These are phyloP conservation scores for Cladosporium halotolerans DNA, from an alignment of 2,329 filamentous ascomycete genomes.

Conservation along the genomic window DNA sequence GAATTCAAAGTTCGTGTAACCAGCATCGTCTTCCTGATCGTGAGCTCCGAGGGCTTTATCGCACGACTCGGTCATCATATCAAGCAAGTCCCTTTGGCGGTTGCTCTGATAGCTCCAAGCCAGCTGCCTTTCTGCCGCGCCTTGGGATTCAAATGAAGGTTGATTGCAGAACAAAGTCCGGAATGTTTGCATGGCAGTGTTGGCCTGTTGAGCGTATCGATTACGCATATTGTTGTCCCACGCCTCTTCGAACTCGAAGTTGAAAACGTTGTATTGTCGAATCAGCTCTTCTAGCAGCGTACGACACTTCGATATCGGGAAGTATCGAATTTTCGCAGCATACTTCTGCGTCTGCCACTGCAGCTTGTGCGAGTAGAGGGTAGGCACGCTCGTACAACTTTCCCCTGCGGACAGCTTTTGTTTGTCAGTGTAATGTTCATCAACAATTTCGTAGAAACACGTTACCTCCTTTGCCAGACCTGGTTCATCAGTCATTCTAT, in stretches of 20 bases:
- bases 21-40: not conserved
- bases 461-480: conserved; percentile 17
- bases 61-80: not conserved
- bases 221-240: conserved; percentile 12
- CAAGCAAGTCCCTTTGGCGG: not conserved
- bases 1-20: not conserved
- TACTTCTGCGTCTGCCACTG: conserved; percentile 12
- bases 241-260: conserved; percentile 13
- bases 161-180: conserved; percentile 14
- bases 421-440: not conserved
- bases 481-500: conserved; percentile 16
- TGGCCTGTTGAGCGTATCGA: conserved; percentile 1
- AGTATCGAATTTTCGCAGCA: conserved; percentile 15
- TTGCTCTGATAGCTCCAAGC: not conserved
- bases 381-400: conserved; percentile 17
- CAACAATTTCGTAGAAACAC: not conserved
- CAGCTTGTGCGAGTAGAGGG: conserved; percentile 10
- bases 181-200: conserved; percentile 10
- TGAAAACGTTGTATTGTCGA: conserved; percentile 8
- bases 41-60: not conserved
- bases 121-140: not conserved
- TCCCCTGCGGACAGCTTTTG: conserved; percentile 12
- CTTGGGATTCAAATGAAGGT: not conserved
- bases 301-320: conserved; percentile 7
- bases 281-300: conserved; percentile 13